Base-by-base conservation (phyloP, 306 rosid species). In the Cucurbita ficifolia region DNA sequence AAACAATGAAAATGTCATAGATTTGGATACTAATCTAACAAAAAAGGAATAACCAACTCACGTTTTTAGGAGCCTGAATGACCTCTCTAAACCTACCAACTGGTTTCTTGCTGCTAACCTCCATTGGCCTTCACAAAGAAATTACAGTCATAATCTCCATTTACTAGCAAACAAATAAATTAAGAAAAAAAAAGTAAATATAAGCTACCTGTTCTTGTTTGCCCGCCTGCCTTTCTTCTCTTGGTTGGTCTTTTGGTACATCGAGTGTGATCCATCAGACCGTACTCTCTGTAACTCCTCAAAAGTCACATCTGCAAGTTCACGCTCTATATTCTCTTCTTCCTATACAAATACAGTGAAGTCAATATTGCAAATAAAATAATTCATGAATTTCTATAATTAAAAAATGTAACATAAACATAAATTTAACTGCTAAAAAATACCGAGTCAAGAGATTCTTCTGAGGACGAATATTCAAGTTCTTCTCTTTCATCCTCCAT, bases 201-300 rank as follows among this genome's bases (percentile, higher is more conserved):
- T 11, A 68, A 63, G 60, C 12, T 73, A 94, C 98, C 92, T 83
- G 82, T 94, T 90, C 92, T 89, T 94, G 81, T 94, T 90, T 0
- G 88, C 84, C 76, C 92, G 87, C 42, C 80, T 82, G 6, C 74
- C 74, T 73, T 85, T 88, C 68, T 86, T 85, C 72, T 77, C 87
- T 35, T 83, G 84, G 13, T 36, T 80, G 0, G 73, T 76, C 76
- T 89, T 87, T 70, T 48, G 81, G 52, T 74, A 48, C 68, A 84
- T 55, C 5, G 79, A 57, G 80, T 84, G 89, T 5, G 89, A 77
- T 65, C 98, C 98, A 63, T 90, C 79, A 0, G 87, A 81, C 52
- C 86, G 96, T 33, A 92, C 98, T 86, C 81, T 87, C 80, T 83
- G 96, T 85, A 94, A 71, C 62, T 94, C 97, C 80, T 82, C 98